Evolutionary conservation across 345 rosid species (phyloP), one percentile per base, ranked within the genome.

Genomic region (Murraya paniculata): DNA sequence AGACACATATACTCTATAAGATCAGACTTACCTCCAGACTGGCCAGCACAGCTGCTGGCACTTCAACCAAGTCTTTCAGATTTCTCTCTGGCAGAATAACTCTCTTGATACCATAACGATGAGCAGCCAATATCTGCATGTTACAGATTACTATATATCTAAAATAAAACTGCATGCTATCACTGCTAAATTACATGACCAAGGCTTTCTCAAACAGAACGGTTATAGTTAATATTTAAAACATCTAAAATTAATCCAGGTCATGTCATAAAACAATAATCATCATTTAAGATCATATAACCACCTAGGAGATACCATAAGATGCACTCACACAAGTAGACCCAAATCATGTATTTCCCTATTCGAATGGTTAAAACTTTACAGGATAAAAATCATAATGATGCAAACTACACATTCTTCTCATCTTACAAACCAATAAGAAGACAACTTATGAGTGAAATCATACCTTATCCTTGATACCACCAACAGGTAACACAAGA

Each of bases 401-500:
- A 58, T 41, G 65, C 39, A 33, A 55, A 31, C 30, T 28, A 62
- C 41, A 27, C 9, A 28, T 59, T 50, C 68, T 65, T 53, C 38
- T 45, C 41, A 33, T 36, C 33, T 72, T 24, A 31, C 21, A 60
- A 53, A 67, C 62, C 53, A 73, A 55, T 53, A 33, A n/a, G 14
- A 84, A 61, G 45, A 71, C 24, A 69, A 66, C 22, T 56, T 36
- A 75, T 11, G 22, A 78, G 38, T 53, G 24, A 24, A 31, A 45
- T 21, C 45, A 56, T 82, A 91, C 99, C 97, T 96, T 96, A 68
- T 96, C 99, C 88, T 96, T 96, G 79, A 96, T 78, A 68, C 99
- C 99, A 33, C 99, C 99, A 81, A 96, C 99, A 30, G 99, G 99
- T 74, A 96, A 88, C 57, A 96, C 94, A 38, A 96, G 97, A 73